Base-by-base conservation (phyloP, 352 stramenopile genomes). In the Blastocystis hominis region DNA sequence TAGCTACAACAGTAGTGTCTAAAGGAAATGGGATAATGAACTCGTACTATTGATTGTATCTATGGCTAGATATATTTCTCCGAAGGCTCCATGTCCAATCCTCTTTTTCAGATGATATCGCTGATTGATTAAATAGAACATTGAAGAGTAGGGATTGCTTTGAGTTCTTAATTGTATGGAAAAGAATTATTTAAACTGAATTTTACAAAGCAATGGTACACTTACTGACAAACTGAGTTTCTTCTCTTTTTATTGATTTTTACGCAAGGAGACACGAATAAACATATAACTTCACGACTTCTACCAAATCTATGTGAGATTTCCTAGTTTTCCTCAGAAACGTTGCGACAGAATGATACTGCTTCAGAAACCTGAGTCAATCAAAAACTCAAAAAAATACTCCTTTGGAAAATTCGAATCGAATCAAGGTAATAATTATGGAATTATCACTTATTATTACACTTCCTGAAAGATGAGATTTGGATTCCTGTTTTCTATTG, bases 21-120 rank as follows among this genome's bases (percentile, higher is more conserved):
- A 76, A 9, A 10, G 1, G 24, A 61, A 10, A 87, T 69, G 17
- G 13, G 30, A 36, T 34, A 15, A 1, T 17, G n/a, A 17, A 34
- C 24, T 5, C 36, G 5, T 54, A 75, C 77, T 75, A 10, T 34
- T 59, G 34, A 10, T 34, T 34, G 44, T 97, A 91, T 99, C 98
- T 7, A 95, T 98, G 56, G 97, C 97, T 47, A 98, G 91, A 91
- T 99, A 99, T 88, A 99, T 98, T 90, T 99, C 97, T 63, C 97
- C 97, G 89, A 99, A 99, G 20, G 96, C 98, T 30, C 97, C 97
- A 79, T 92, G 97, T 75, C 97, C 97, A 89, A 99, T 99, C 92
- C 98, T 99, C 77, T 95, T 93, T 75, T 96, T 96, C n/a, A 99
- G 92, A 4, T 96, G 95, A 91, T 98, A 99, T 91, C 99, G 98